Conservation (phyloP, 2,329 filamentous ascomycete genomes). For the Alternaria conjuncta region DNA sequence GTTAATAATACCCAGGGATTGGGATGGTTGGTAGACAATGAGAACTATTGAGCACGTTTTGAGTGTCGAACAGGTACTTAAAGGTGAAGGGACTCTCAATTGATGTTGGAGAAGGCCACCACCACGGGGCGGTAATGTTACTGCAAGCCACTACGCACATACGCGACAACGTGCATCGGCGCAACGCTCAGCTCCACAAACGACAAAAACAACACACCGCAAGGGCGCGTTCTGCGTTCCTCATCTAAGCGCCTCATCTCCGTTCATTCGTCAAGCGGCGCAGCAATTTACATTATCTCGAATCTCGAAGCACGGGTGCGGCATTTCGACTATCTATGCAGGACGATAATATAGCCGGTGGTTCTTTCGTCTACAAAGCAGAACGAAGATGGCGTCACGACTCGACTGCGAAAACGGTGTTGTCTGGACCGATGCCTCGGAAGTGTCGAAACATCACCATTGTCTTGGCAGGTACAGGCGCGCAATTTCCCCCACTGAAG, state of each 20-base stretch:
- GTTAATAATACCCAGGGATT: background rate
- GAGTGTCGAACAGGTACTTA: background rate
- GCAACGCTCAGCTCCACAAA: background rate
- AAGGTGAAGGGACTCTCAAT: background rate
- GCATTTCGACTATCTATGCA: background rate
- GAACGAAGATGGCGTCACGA: background rate
- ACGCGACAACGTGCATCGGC: background rate
- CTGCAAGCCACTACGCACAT: background rate
- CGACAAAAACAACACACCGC: background rate
- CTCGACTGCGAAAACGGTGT: background rate
- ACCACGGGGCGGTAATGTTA: background rate
- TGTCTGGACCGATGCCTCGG: slow-evolving; percentile 3
- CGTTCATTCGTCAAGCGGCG: background rate
- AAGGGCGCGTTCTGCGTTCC: background rate
- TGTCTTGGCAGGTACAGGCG: slow-evolving; percentile 16
- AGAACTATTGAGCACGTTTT: slow-evolving; percentile 4
- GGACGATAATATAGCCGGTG: background rate
- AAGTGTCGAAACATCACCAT: slow-evolving; percentile 14
- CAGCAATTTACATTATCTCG: background rate
- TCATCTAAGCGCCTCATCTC: background rate
- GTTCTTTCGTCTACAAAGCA: background rate
- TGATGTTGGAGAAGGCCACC: background rate
- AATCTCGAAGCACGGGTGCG: background rate
- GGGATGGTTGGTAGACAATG: background rate
- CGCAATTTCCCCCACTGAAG: slow-evolving; percentile 22